A percentile compares a stretch with the other conserved stretches of the same genome.
Evolutionary conservation across 1,284 basidiomycete genomes (phyloP).

Genomic region (Xanthoconium separans): DNA sequence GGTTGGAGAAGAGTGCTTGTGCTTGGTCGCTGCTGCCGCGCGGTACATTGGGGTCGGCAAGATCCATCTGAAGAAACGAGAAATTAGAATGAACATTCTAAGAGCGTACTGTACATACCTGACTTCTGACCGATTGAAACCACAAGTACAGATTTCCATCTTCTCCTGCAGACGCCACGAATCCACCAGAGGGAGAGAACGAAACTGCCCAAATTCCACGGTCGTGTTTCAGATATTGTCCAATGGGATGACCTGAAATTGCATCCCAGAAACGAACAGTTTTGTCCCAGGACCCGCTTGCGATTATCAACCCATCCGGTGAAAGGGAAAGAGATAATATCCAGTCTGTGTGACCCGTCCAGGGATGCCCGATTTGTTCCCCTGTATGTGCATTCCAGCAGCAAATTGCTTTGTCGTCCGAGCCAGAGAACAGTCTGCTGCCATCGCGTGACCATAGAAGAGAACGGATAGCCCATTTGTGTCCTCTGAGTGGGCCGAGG

Average conservation of each 20-base stretch:
- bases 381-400: background rate
- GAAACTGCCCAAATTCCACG: too few relatives aligned
- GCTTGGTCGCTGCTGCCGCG: too few relatives aligned
- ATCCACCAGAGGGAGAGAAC: background rate
- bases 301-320: background rate
- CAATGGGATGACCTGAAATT: too few relatives aligned
- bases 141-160: background rate
- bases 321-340: background rate
- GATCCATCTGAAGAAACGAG: too few relatives aligned
- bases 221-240: too few relatives aligned
- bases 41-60: too few relatives aligned
- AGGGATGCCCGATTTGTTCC: background rate
- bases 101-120: too few relatives aligned
- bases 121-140: background rate
- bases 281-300: background rate
- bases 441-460: background rate
- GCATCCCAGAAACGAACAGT: too few relatives aligned
- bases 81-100: too few relatives aligned
- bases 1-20: too few relatives aligned
- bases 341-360: background rate
- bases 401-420: background rate
- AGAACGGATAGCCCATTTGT: accelerated
- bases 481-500: background rate
- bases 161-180: background rate
- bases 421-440: background rate